A percentile compares a stretch with the other conserved stretches of the same genome.
These are phyloP conservation scores for Ceratobasidium sp. DNA, from an alignment of 1,284 basidiomycete genomes.

Conservation along the genomic window DNA sequence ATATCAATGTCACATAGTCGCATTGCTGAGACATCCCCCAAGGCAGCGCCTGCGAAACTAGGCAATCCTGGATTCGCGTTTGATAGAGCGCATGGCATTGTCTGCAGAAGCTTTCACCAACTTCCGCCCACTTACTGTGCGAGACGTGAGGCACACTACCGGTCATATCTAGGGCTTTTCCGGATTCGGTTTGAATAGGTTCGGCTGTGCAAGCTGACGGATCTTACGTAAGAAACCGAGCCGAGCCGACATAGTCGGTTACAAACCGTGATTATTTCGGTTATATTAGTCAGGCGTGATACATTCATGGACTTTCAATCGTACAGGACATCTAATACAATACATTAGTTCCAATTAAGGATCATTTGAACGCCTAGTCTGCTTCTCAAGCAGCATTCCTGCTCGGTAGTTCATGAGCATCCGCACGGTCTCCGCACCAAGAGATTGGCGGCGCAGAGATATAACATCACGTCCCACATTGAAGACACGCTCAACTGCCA, in stretches of 20 bases:
- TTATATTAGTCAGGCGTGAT: background rate
- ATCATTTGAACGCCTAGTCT: background rate
- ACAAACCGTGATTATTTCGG: background rate
- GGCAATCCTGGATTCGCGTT: no score
- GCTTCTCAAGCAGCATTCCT: constrained; percentile 7
- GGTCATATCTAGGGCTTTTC: background rate
- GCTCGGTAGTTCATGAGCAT: constrained; percentile 8
- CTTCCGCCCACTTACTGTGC: no score
- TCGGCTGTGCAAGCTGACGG: background rate
- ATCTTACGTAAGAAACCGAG: constrained; percentile 7
- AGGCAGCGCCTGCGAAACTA: no score
- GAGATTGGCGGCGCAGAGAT: background rate
- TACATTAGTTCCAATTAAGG: background rate
- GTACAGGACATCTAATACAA: background rate
- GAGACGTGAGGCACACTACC: no score
- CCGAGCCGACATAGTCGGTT: background rate
- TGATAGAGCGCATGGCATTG: no score
- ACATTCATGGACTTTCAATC: background rate
- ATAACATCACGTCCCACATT: constrained; percentile 20
- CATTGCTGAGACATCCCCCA: no score
- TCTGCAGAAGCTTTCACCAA: no score
- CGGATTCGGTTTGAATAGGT: background rate
- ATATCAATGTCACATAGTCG: no score
- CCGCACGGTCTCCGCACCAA: background rate
- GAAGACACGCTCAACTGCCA: constrained; percentile 27